Evolutionary conservation across 2,329 filamentous ascomycete species (phyloP).

Genomic region (Xylaria multiplex): DNA sequence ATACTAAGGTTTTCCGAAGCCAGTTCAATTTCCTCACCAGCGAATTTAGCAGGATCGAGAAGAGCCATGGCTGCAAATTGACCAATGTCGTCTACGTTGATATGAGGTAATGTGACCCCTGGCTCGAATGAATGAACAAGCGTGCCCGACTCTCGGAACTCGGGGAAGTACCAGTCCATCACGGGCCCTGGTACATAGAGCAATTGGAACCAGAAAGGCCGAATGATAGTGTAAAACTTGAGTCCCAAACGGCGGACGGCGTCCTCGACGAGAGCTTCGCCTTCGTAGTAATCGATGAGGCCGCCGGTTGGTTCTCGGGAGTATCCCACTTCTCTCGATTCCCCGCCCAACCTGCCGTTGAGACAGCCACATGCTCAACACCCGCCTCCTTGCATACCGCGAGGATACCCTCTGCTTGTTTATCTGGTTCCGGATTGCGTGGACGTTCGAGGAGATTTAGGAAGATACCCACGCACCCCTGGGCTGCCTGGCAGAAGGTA

Average conservation of each 20-base stretch:
- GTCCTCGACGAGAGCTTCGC: slow-evolving; percentile 1
- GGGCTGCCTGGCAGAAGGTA: slow-evolving; percentile 45
- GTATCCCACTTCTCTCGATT: slow-evolving; percentile 17
- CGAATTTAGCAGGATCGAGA: slow-evolving; percentile 45
- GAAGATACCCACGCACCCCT: slow-evolving; percentile 48
- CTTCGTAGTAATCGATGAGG: slow-evolving; percentile 6
- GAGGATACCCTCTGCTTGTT: slow-evolving; percentile 47
- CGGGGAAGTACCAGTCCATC: slow-evolving; percentile 43
- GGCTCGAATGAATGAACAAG: slow-evolving; percentile 43
- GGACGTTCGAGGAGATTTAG: slow-evolving; percentile 36
- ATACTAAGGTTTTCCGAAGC: slow-evolving; percentile 43
- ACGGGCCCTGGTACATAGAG: slow-evolving; percentile 43
- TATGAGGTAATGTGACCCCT: slow-evolving; percentile 41
- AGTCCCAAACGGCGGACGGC: slow-evolving; percentile 37
- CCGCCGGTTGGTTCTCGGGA: slow-evolving; percentile 9
- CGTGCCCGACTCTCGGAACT: slow-evolving; percentile 42
- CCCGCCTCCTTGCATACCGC: slow-evolving; percentile 50
- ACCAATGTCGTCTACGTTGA: slow-evolving; percentile 47
- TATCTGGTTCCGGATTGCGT: slow-evolving; percentile 36
- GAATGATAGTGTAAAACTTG: slow-evolving; percentile 48
- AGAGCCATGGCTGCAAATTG: slow-evolving; percentile 49
- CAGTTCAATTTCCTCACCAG: slow-evolving; percentile 47
- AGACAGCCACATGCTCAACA: slow-evolving; percentile 48
- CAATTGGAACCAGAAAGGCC: slow-evolving; percentile 45
- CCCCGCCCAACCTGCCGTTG: slow-evolving; percentile 1